These are phyloP conservation scores for Fagopyrum tataricum DNA, from an alignment of 148 eudicot genomes.

Conservation along the genomic window DNA sequence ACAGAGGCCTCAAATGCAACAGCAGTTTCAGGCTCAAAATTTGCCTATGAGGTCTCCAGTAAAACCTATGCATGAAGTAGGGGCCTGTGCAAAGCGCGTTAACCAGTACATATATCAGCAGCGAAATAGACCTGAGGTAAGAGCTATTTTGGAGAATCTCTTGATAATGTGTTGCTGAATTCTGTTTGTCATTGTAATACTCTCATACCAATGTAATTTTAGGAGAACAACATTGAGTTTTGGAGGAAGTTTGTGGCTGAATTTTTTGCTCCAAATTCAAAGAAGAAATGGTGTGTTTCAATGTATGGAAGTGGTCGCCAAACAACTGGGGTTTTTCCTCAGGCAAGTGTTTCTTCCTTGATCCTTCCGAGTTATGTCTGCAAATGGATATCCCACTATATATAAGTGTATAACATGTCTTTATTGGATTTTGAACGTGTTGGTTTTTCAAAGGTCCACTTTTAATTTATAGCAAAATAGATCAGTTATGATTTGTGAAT, in stretches of 20 bases:
- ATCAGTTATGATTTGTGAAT: background rate
- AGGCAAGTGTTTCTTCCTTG: conserved; percentile 30
- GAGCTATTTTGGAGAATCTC: conserved; percentile 15
- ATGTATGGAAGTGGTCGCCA: conserved; percentile 97
- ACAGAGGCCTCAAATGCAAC: conserved; percentile 58
- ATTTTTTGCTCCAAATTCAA: conserved; percentile 88
- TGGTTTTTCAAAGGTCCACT: background rate
- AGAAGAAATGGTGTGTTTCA: conserved; percentile 98
- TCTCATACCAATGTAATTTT: background rate
- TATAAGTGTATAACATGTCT: background rate
- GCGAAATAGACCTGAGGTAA: conserved; percentile 89
- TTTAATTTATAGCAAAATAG: background rate
- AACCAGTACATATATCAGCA: conserved; percentile 97
- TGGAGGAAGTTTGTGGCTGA: conserved; percentile 91
- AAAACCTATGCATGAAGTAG: conserved; percentile 76
- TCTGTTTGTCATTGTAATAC: background rate
- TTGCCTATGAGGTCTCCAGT: conserved; percentile 68
- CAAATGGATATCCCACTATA: background rate
- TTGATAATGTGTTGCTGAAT: background rate
- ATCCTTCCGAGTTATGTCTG: background rate
- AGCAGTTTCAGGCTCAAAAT: conserved; percentile 62
- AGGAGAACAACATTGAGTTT: conserved; percentile 93
- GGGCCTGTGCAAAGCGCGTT: conserved; percentile 88
- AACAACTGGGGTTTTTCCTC: conserved; percentile 88
- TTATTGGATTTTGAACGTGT: background rate